These are phyloP conservation scores for Lichtheimia hyalospora DNA, from an alignment of 371 early-diverging fungal genomes.

Conservation along the genomic window DNA sequence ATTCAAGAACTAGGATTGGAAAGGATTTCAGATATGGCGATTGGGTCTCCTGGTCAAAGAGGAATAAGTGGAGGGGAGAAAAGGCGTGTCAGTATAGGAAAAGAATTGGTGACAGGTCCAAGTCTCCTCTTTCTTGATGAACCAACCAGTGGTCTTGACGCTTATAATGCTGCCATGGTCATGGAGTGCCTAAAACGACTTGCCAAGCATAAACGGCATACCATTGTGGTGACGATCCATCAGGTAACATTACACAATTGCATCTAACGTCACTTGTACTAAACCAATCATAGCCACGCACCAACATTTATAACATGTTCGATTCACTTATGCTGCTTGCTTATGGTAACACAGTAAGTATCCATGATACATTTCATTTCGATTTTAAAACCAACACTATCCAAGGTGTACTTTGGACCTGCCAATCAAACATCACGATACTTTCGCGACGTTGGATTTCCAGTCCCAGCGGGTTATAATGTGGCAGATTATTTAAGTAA, in stretches of 20 bases:
- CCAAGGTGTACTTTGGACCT: slow-evolving; percentile 62
- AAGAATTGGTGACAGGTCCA: slow-evolving; percentile 83
- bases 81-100: slow-evolving; percentile 90
- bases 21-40: slow-evolving; percentile 61
- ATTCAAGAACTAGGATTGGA: slow-evolving; percentile 71
- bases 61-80: slow-evolving; percentile 96
- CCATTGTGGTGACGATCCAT: slow-evolving; percentile 82
- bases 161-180: slow-evolving; percentile 81
- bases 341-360: slow-evolving; percentile 59
- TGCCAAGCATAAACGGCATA: slow-evolving; percentile 62
- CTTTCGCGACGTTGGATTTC: slow-evolving; percentile 59
- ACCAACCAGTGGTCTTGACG: slow-evolving; percentile 90
- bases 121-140: slow-evolving; percentile 87
- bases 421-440: slow-evolving; percentile 40
- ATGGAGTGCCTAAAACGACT: slow-evolving; percentile 70
- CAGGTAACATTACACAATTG: slow-evolving; percentile 33
- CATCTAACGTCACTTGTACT: not conserved
- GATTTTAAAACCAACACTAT: not conserved
- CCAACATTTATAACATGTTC: slow-evolving; percentile 79
- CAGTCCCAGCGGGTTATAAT: slow-evolving; percentile 78
- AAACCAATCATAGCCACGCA: slow-evolving; percentile 59
- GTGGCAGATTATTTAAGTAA: slow-evolving; percentile 76
- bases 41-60: slow-evolving; percentile 67
- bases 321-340: slow-evolving; percentile 77
- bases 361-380: not conserved